Evolutionary conservation across 306 rosid genomes (phyloP), one percentile per base, ranked within the genome.

Genomic region (Lathyrus tuberosus): DNA sequence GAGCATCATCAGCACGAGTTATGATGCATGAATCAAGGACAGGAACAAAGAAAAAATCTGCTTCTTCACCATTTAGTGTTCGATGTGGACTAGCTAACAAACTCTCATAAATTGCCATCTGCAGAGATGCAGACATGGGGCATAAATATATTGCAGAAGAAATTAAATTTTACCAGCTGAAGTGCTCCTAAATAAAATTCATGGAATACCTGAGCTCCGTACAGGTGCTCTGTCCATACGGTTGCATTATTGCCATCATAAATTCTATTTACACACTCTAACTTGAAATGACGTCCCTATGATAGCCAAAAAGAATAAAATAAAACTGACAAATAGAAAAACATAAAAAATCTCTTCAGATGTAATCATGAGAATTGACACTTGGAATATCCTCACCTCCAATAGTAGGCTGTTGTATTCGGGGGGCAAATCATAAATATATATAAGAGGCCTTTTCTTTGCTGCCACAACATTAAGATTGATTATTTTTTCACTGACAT

Each of bases 1-100:
- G 99, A 74, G 99, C 95, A 80, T 94, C 97, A 70, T 79, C 91
- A 14, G 97, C 97, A 8, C 97, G 99, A 75, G 89, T 86, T 72
- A 94, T 94, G 77, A 94, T 84, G 80, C 99, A 94, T 44, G 96
- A 81, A 88, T 94, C 99, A 71, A 94, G 97, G 79, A 87, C 95
- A 41, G 99, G 99, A 77, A 88, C 97, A 72, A 87, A 94, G 91
- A 86, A 94, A 84, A 81, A 94, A 58, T 94, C 99, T 62, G 99
- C 99, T 81, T 94, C 97, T 75, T 87, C 95, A 41, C 97, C 99
- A 41, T 86, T 87, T 81, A 87, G 77, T 59, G 99, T 94, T 77
- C 99, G 84, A 78, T 94, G 80, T 33, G 95, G 90, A 84, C 99
- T 94, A 68, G 96, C 92, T 71, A 94, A 81, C 78, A 94, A 75